These are phyloP conservation scores for Allantophomopsis lycopodina DNA, from an alignment of 2,329 filamentous ascomycete genomes.

Conservation along the genomic window DNA sequence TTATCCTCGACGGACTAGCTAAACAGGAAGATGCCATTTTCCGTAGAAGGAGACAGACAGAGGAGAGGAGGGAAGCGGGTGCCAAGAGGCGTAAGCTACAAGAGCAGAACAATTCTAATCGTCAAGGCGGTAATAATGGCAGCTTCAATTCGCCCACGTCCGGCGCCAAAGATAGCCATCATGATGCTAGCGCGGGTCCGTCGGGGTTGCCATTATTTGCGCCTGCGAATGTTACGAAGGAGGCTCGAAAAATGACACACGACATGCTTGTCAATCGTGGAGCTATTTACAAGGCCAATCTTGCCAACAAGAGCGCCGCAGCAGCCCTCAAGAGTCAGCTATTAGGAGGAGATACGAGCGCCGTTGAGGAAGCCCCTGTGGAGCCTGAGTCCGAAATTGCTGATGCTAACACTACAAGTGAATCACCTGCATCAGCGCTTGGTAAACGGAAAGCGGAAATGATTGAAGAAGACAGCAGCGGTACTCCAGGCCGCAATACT, in stretches of 20 bases:
- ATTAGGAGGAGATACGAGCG: slow-evolving; percentile 28
- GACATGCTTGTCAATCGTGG: slow-evolving; percentile 75
- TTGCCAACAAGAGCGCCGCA: slow-evolving; percentile 89
- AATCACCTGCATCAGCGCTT: slow-evolving; percentile 32
- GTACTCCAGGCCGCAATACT: slow-evolving; percentile 45
- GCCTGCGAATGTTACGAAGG: slow-evolving; percentile 38
- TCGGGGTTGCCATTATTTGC: slow-evolving; percentile 40
- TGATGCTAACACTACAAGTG: slow-evolving; percentile 7
- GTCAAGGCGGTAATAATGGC: slow-evolving; percentile 19
- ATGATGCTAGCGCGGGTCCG: slow-evolving; percentile 17
- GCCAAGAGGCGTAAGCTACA: slow-evolving; percentile 68
- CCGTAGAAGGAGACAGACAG: slow-evolving; percentile 69
- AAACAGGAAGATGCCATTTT: slow-evolving; percentile 94
- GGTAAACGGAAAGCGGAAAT: slow-evolving; percentile 69
- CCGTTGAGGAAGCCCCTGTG: slow-evolving; percentile 4
- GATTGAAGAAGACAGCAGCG: slow-evolving; percentile 44
- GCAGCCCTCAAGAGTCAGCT: slow-evolving; percentile 75
- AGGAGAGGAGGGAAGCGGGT: slow-evolving; percentile 70
- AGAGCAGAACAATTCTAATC: slow-evolving; percentile 28
- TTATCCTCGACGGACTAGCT: slow-evolving; percentile 76
- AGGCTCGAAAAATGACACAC: slow-evolving; percentile 57
- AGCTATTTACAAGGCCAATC: slow-evolving; percentile 51
- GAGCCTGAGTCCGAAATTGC: slow-evolving; percentile 9
- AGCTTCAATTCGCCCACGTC: slow-evolving; percentile 14
- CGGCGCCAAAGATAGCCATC: slow-evolving; percentile 10